Evolutionary conservation across 345 rosid species (phyloP).

Genomic region (Eutrema heterophyllum): DNA sequence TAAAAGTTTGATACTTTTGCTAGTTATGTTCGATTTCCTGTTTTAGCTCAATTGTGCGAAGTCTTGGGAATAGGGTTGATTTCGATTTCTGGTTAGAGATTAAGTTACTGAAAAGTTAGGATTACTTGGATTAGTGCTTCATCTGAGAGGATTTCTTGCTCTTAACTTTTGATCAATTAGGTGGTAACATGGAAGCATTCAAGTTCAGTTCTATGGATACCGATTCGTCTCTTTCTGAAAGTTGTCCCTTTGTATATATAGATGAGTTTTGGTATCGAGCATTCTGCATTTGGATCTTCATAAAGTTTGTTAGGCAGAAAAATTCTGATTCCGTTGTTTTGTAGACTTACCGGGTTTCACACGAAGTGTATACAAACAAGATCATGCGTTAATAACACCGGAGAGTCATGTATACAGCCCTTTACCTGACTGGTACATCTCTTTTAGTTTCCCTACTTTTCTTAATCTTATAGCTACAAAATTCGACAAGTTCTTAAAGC

Average conservation of each 20-base stretch:
- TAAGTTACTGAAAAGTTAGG: neutral
- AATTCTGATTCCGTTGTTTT: neutral
- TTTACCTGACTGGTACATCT: constrained; percentile 66
- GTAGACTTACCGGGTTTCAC: constrained; percentile 91
- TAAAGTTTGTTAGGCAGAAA: neutral
- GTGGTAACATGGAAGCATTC: neutral
- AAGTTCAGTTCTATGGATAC: neutral
- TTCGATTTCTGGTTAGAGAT: neutral
- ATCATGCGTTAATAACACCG: constrained; percentile 85
- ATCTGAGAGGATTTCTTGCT: neutral
- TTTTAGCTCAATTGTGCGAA: neutral
- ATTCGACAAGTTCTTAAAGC: neutral
- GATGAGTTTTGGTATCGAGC: neutral
- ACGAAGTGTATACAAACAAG: constrained; percentile 68
- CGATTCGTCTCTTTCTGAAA: neutral
- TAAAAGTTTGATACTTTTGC: neutral
- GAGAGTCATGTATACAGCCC: constrained; percentile 95
- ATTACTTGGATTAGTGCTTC: neutral
- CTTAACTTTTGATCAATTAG: neutral
- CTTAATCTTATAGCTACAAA: neutral
- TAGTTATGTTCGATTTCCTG: neutral
- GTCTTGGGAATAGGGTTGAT: neutral
- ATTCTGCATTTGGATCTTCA: neutral
- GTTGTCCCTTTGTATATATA: neutral
- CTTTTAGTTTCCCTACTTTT: neutral